Conservation (phyloP, 805 yeast species). For the Pichia paraexigua region DNA sequence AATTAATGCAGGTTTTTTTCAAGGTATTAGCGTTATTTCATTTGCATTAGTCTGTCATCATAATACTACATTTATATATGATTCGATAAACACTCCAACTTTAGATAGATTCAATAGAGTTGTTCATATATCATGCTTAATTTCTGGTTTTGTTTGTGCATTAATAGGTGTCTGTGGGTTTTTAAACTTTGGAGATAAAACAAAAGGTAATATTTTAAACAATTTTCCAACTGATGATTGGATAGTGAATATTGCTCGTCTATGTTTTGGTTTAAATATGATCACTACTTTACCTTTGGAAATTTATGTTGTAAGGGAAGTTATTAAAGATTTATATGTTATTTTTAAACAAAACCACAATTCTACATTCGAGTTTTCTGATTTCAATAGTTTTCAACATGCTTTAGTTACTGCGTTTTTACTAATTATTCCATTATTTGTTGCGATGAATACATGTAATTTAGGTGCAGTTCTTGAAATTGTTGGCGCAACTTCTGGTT, state of each 20-base stretch:
- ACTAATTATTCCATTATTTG: constrained; percentile 62
- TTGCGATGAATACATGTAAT: constrained; percentile 75
- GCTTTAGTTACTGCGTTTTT: constrained; percentile 55
- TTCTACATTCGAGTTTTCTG: constrained; percentile 16
- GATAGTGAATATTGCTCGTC: constrained; percentile 76
- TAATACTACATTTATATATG: constrained; percentile 83
- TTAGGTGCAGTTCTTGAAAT: constrained; percentile 83
- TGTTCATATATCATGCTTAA: constrained; percentile 76
- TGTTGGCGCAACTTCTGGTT: constrained; percentile 90
- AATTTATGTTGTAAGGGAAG: constrained; percentile 84
- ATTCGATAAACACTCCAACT: constrained; percentile 71
- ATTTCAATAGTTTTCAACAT: constrained; percentile 40
- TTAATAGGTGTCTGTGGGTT: constrained; percentile 76
- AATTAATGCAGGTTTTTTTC: constrained; percentile 61
- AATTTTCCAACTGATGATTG: constrained; percentile 73
- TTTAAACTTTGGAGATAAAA: constrained; percentile 61
- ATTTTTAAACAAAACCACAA: constrained; percentile 19
- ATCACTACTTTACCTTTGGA: constrained; percentile 87
- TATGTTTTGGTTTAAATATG: constrained; percentile 90
- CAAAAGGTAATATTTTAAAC: constrained; percentile 83
- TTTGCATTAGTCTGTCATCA: constrained; percentile 96
- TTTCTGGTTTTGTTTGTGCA: constrained; percentile 73
- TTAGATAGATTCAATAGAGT: constrained; percentile 63
- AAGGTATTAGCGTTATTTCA: constrained; percentile 89
- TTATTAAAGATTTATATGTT: constrained; percentile 53